These are phyloP conservation scores for Macrophomina phaseolina DNA, from an alignment of 2,329 filamentous ascomycete species.

Conservation along the genomic window DNA sequence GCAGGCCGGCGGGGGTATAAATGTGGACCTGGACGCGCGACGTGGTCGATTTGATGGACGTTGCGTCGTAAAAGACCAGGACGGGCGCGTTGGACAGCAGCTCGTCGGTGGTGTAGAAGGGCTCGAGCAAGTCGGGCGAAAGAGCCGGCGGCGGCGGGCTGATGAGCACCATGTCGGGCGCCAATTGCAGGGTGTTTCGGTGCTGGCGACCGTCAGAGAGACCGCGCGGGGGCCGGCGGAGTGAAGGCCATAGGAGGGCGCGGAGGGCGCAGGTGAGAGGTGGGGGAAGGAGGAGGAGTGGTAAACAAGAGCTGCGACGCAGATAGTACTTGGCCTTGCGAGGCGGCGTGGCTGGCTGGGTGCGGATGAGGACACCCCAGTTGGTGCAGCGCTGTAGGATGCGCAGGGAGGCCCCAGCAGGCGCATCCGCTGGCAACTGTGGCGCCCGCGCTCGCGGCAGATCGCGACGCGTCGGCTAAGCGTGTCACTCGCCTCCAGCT, in stretches of 20 bases:
- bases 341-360: conserved; percentile 21
- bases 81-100: conserved; percentile 80
- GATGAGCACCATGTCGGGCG: conserved; percentile 76
- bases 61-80: conserved; percentile 89
- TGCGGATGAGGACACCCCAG: conserved; percentile 19
- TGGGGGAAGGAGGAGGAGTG: conserved; percentile 15
- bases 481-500: conserved; percentile 30
- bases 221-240: conserved; percentile 17
- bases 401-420: background rate
- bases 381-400: conserved; percentile 8
- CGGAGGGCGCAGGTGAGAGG: conserved; percentile 9
- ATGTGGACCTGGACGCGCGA: conserved; percentile 95
- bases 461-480: conserved; percentile 18
- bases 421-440: conserved; percentile 14
- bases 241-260: conserved; percentile 23
- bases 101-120: conserved; percentile 89
- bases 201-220: conserved; percentile 21
- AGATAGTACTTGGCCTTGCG: conserved; percentile 9
- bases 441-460: conserved; percentile 13
- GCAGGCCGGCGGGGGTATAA: conserved; percentile 85
- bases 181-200: conserved; percentile 26
- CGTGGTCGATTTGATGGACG: conserved; percentile 82
- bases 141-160: conserved; percentile 76
- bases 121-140: conserved; percentile 78
- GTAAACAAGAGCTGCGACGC: conserved; percentile 23